These are phyloP conservation scores for Prunus mira DNA, from an alignment of 306 rosid genomes.

Conservation along the genomic window DNA sequence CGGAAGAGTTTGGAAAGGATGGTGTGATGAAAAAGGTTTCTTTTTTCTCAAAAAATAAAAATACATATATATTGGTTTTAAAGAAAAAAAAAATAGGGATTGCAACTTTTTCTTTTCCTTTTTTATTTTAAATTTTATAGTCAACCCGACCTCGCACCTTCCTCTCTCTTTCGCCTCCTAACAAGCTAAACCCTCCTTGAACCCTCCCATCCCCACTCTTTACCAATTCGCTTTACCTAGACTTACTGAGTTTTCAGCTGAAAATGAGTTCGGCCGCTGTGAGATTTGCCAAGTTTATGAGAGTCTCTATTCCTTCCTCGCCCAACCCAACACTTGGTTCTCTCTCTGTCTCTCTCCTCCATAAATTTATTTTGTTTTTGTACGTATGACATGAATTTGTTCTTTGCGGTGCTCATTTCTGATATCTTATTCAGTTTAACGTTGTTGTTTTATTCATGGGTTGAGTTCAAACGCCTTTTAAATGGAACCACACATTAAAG, in stretches of 20 bases:
- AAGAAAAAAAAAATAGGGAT: not conserved
- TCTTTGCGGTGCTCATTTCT: not conserved
- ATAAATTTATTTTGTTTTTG: not conserved
- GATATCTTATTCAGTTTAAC: not conserved
- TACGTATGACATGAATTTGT: not conserved
- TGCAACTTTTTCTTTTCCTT: not conserved
- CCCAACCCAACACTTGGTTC: constrained; percentile 46
- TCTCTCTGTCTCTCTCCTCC: constrained; percentile 21
- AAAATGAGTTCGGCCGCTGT: constrained; percentile 54
- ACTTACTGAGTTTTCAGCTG: constrained; percentile 1
- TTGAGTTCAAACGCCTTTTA: not conserved
- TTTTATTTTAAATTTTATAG: not conserved
- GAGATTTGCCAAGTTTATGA: constrained; percentile 48
- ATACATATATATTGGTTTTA: no score
- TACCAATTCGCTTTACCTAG: not conserved
- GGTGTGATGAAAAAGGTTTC: no score
- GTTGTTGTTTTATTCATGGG: not conserved
- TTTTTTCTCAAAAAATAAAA: no score
- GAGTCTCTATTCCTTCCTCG: constrained; percentile 28
- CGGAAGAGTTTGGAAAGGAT: no score
- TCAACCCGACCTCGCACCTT: not conserved
- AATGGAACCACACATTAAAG: not conserved
- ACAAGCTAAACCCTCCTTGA: constrained; percentile 6
- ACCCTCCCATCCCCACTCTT: constrained; percentile 4
- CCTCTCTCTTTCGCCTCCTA: not conserved